A percentile compares a stretch with the other conserved stretches of the same genome.
Evolutionary conservation across 805 yeast genomes (phyloP).

Genomic region (Wickerhamiella alocasiicola): DNA sequence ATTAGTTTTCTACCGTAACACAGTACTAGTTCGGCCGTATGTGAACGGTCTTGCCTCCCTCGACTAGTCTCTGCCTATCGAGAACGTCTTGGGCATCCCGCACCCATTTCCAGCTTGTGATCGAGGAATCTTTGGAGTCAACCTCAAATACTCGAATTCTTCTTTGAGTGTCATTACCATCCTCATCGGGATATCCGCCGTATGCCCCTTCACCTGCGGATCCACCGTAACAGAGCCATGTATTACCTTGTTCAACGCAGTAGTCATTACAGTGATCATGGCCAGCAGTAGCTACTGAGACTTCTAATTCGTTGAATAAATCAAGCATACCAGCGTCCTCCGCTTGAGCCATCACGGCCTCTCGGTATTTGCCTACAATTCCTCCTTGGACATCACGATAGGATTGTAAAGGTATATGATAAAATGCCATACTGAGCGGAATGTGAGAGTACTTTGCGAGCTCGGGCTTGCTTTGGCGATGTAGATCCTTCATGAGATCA

Average conservation of each 20-base stretch:
- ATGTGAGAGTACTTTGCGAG: conserved; percentile 30
- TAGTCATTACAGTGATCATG: conserved; percentile 95
- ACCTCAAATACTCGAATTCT: conserved; percentile 62
- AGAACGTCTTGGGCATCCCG: conserved; percentile 39
- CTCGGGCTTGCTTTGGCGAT: conserved; percentile 24
- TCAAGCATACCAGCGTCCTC: conserved; percentile 56
- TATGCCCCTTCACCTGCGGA: conserved; percentile 92
- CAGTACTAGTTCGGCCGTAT: too few relatives aligned
- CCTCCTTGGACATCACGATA: conserved; percentile 37
- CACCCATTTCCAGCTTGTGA: conserved; percentile 61
- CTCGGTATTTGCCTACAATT: conserved; percentile 52
- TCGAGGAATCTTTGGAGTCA: conserved; percentile 36
- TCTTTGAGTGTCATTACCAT: conserved; percentile 60
- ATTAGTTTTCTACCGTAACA: too few relatives aligned
- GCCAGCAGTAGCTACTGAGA: conserved; percentile 67
- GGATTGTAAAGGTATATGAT: conserved; percentile 91
- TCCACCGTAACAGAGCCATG: conserved; percentile 93
- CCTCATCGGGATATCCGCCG: conserved; percentile 50
- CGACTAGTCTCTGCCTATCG: conserved; percentile 42
- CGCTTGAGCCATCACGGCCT: conserved; percentile 67
- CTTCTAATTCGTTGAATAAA: conserved; percentile 51
- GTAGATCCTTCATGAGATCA: conserved; percentile 36
- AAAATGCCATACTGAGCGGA: conserved; percentile 72
- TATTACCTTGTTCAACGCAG: conserved; percentile 44
- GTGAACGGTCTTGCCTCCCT: conserved; percentile 33